A percentile compares a stretch with the other conserved stretches of the same genome.
Evolutionary conservation across 441 rosid genomes (phyloP).

Genomic region (Cnidoscolus chayamansa): DNA sequence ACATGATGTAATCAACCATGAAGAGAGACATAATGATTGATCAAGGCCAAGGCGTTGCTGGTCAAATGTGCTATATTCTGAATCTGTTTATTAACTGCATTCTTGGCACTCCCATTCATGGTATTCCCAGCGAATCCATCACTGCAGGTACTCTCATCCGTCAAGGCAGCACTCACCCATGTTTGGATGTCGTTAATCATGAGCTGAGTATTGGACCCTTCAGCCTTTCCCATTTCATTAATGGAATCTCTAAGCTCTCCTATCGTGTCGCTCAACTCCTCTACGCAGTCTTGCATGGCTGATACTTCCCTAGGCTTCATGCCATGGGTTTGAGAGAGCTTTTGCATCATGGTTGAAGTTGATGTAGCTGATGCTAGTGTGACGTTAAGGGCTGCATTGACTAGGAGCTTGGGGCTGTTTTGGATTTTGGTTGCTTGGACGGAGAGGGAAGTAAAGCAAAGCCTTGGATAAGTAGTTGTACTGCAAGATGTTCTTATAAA

Average conservation of each 20-base stretch:
- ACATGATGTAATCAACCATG: constrained; percentile 27
- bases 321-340: constrained; percentile 41
- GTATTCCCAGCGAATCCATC: constrained; percentile 51
- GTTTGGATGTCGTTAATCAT: constrained; percentile 56
- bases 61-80: constrained; percentile 54
- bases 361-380: constrained; percentile 48
- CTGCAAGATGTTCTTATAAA: constrained; percentile 65
- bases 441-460: constrained; percentile 59
- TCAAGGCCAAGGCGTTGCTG: constrained; percentile 71
- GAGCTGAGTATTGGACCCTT: constrained; percentile 35
- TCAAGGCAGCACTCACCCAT: constrained; percentile 79
- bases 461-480: constrained; percentile 59
- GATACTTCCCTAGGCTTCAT: constrained; percentile 41
- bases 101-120: constrained; percentile 47
- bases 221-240: constrained; percentile 42
- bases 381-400: constrained; percentile 61
- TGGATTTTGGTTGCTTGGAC: constrained; percentile 51
- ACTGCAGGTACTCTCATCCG: constrained; percentile 60
- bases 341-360: constrained; percentile 41
- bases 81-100: constrained; percentile 40
- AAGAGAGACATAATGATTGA: constrained; percentile 56
- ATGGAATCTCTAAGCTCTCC: constrained; percentile 55
- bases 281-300: constrained; percentile 70
- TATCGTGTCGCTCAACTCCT: constrained; percentile 53
- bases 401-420: constrained; percentile 63